Percentiles rank a stretch among this genome's conserved stretches.
Evolutionary conservation across 2,329 filamentous ascomycete species (phyloP).

Genomic region (Leptographium flavum): DNA sequence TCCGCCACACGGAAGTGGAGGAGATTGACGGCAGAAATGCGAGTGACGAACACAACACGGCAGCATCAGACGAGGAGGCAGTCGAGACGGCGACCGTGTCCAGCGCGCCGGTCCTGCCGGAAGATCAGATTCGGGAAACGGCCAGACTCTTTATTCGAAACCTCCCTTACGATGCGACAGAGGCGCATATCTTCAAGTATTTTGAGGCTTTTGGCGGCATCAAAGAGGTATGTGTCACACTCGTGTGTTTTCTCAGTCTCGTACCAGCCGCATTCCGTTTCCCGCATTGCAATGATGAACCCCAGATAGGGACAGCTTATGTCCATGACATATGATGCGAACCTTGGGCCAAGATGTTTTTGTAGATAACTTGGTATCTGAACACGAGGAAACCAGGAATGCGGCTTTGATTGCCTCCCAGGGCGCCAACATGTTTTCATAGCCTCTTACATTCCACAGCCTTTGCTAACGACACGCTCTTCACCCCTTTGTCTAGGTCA

Average conservation of each 20-base stretch:
- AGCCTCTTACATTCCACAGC: too few relatives aligned
- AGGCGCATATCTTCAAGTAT: conserved; percentile 59
- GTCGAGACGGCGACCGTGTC: neutral
- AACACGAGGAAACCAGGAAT: conserved; percentile 23
- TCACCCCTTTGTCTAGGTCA: conserved; percentile 58
- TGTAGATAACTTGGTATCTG: conserved; percentile 99
- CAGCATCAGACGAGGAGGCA: neutral
- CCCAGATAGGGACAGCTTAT: conserved; percentile 99
- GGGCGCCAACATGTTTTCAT: too few relatives aligned
- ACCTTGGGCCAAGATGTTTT: conserved; percentile 88
- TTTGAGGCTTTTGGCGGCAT: conserved; percentile 63
- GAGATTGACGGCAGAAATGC: neutral
- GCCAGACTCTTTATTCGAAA: conserved; percentile 81
- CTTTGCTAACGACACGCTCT: conserved; percentile 2
- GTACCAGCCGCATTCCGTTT: neutral
- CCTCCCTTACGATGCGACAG: conserved; percentile 63
- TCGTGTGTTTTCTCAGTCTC: neutral
- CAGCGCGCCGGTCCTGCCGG: conserved; percentile 23
- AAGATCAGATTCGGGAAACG: conserved; percentile 54
- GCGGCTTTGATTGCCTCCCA: too few relatives aligned
- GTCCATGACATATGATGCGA: conserved; percentile 81
- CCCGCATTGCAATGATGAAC: conserved; percentile 59
- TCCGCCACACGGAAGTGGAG: neutral
- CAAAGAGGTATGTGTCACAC: conserved; percentile 68
- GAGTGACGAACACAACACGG: neutral